A percentile compares a stretch with the other conserved stretches of the same genome.
These are phyloP conservation scores for Elongisporangium anandrum DNA, from an alignment of 352 stramenopile genomes.

Conservation along the genomic window DNA sequence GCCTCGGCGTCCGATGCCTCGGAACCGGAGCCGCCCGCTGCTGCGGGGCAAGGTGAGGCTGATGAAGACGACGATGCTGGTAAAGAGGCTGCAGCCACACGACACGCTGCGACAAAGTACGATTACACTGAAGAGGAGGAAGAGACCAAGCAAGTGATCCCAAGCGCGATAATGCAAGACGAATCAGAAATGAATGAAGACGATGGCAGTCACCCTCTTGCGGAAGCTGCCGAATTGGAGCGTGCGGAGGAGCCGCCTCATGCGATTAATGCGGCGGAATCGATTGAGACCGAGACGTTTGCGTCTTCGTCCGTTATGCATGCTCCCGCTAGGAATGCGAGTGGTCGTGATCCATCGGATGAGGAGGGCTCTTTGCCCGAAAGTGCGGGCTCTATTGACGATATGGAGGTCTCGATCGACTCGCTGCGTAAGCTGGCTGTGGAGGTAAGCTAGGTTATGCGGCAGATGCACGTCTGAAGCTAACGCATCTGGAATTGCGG, in stretches of 20 bases:
- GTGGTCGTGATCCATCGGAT: constrained; percentile 4
- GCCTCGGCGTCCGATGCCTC: not conserved
- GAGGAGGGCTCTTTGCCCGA: not conserved
- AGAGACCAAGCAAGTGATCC: not conserved
- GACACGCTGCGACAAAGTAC: not conserved
- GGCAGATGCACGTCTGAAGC: not conserved
- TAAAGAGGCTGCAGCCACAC: not conserved
- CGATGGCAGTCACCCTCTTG: not conserved
- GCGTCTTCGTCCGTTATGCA: not conserved
- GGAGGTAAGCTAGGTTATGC: constrained; percentile 7
- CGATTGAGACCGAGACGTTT: not conserved
- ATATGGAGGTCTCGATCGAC: constrained; percentile 25
- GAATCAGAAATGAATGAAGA: too few species aligned
- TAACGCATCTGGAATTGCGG: not conserved
- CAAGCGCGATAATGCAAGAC: too few species aligned
- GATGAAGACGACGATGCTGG: constrained; percentile 7
- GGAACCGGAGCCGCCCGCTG: constrained; percentile 1
- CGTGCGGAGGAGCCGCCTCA: not conserved
- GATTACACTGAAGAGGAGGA: not conserved
- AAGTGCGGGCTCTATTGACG: constrained; percentile 20
- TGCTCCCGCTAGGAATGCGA: not conserved
- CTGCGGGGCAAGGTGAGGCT: constrained; percentile 1
- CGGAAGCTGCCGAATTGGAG: not conserved
- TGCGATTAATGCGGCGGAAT: not conserved
- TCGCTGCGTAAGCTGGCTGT: constrained; percentile 21